Base-by-base conservation (phyloP, 2,329 filamentous ascomycete genomes). In the Exophiala viscosa region DNA sequence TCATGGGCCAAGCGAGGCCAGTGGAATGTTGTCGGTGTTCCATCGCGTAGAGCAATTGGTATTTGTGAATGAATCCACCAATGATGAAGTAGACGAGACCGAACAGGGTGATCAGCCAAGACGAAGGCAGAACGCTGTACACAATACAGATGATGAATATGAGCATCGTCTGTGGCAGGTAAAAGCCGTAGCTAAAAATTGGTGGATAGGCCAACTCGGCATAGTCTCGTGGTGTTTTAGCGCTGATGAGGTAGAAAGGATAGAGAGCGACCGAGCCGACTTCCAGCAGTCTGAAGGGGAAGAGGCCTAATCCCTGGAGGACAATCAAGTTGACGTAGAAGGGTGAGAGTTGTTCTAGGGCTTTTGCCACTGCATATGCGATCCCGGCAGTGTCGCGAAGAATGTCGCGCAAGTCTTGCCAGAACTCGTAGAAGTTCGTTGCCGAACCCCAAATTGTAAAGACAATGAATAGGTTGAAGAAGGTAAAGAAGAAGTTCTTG, bases 401-500 rank as follows among this genome's bases (percentile, higher is more conserved):
- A 8, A 86, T 82, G 43, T 92, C 81, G 48, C 83, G 83, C 42
- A 97, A 77, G 20, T 76, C 73, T 50, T 80, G 72, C 65, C 79
- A 77, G 47, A 87, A 80, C 32, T 77, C 76, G 70, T 84, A 84
- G 65, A 96, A 88, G 48, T 85, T 83, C 35, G 86, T 83, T 1
- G 83, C 89, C 3, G 90, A 90, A 48, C 87, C 88, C 41, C 95
- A 88, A 20, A 93, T 80, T 1, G 92, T 95, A 68, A 97, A 96
- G 40, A 97, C 83, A 45, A 97, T 81, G 72, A 99, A 99, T 52
- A 97, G 89, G 72, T 99, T 99, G 81, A 99, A 97, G 71, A 99
- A 99, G 8, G 88, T 91, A 68, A 99, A 99, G 78, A 97, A 96
- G 73, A 97, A 99, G 70, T 97, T 99, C 74, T 99, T 99, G 48